Conservation (phyloP, 202 grass and related monocot genomes). For the Saccharum hybrid region DNA sequence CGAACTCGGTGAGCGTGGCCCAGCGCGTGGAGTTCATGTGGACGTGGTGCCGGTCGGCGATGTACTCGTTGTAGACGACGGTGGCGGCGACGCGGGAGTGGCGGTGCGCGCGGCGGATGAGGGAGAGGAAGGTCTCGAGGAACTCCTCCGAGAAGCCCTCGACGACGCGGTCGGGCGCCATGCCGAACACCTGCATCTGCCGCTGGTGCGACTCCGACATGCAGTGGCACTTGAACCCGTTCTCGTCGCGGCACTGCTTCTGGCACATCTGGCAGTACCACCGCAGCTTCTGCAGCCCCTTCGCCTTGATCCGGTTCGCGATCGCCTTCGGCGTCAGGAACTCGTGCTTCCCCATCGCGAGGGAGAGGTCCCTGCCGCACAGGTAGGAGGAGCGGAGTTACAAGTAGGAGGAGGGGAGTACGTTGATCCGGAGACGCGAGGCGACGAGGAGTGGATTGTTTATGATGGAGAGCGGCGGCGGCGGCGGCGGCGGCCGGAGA, state of each 20-base stretch:
- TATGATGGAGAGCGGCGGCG: background rate
- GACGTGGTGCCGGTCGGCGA: slow-evolving; percentile 69
- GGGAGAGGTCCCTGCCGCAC: background rate
- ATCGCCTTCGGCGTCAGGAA: slow-evolving; percentile 92
- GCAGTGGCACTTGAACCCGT: slow-evolving; percentile 96
- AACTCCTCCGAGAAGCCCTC: slow-evolving; percentile 81
- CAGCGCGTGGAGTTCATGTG: slow-evolving; percentile 93
- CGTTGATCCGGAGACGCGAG: background rate
- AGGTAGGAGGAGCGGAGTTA: background rate
- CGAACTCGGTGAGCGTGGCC: slow-evolving; percentile 85
- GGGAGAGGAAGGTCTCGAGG: slow-evolving; percentile 61
- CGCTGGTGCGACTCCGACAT: slow-evolving; percentile 93
- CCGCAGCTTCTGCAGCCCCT: slow-evolving; percentile 80
- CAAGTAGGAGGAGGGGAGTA: background rate
- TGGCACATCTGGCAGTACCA: slow-evolving; percentile 99
- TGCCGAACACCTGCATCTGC: slow-evolving; percentile 90
- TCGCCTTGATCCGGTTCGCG: slow-evolving; percentile 89
- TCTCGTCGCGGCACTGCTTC: slow-evolving; percentile 93
- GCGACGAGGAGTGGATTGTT: background rate
- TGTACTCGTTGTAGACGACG: slow-evolving; percentile 90
- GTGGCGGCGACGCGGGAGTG: slow-evolving; percentile 87
- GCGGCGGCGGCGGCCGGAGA: background rate
- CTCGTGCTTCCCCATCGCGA: slow-evolving; percentile 67
- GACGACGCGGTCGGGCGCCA: slow-evolving; percentile 71
- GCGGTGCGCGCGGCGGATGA: slow-evolving; percentile 70